phyloP scores from a whole-genome alignment of 108 stramenopile genomes.

The Nitzschia palea region DNA sequence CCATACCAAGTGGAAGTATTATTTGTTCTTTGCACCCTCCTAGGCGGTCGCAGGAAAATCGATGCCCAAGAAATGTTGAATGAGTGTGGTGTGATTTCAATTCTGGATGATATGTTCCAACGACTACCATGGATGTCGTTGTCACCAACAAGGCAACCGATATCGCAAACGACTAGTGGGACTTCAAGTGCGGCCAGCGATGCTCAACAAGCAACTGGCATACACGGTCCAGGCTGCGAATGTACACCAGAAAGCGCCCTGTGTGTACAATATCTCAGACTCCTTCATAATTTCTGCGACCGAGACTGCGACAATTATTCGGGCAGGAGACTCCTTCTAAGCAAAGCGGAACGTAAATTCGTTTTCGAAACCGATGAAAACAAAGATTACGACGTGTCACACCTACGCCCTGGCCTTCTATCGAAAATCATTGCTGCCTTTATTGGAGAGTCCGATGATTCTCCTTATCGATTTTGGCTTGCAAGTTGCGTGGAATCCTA shows the following conservation, averaged over 20 bases:
- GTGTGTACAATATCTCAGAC: conserved; percentile 82
- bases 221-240: conserved; percentile 78
- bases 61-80: conserved; percentile 63
- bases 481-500: conserved; percentile 87
- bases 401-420: conserved; percentile 52
- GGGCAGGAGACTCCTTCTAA: conserved; percentile 45
- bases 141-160: conserved; percentile 16
- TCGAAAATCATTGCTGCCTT: conserved; percentile 71
- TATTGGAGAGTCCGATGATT: conserved; percentile 68
- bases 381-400: conserved; percentile 10
- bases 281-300: conserved; percentile 90
- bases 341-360: conserved; percentile 31
- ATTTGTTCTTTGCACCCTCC: conserved; percentile 83
- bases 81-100: conserved; percentile 50
- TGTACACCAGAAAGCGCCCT: conserved; percentile 88
- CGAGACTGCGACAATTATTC: conserved; percentile 73
- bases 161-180: background rate
- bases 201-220: conserved; percentile 26
- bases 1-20: conserved; percentile 82
- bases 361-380: conserved; percentile 22
- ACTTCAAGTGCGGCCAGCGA: background rate
- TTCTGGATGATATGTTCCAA: conserved; percentile 74
- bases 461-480: conserved; percentile 89
- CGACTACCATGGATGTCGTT: conserved; percentile 66
- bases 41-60: conserved; percentile 77